Percentiles rank a stretch among this genome's conserved stretches.
Conservation (phyloP, 2,329 filamentous ascomycete genomes). For the Aspergillus clavatus region DNA sequence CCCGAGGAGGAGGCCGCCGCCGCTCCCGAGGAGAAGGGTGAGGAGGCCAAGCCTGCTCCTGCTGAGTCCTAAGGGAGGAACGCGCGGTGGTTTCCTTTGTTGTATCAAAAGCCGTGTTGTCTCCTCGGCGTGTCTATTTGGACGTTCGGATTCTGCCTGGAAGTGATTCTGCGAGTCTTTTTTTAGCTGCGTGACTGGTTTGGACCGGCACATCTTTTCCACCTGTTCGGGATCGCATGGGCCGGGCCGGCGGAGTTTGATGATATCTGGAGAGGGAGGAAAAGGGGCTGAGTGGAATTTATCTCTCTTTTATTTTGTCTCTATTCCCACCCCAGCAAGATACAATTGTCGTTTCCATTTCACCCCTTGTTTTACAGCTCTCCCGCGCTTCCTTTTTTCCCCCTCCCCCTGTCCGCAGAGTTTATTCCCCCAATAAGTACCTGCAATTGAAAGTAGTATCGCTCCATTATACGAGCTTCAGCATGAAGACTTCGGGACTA, state of each 20-base stretch:
- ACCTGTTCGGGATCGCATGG: slow-evolving; percentile 34
- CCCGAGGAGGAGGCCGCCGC: slow-evolving; percentile 47
- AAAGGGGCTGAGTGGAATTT: slow-evolving; percentile 40
- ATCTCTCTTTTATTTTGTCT: slow-evolving; percentile 39
- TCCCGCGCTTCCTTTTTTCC: slow-evolving; percentile 9
- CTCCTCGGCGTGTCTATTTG: slow-evolving; percentile 26
- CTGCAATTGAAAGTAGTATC: slow-evolving; percentile 16
- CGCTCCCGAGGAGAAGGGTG: slow-evolving; percentile 39
- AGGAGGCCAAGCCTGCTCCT: slow-evolving; percentile 36
- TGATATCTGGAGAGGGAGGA: slow-evolving; percentile 37
- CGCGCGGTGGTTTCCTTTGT: slow-evolving; percentile 23
- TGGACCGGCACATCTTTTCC: slow-evolving; percentile 34
- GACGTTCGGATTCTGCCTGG: slow-evolving; percentile 33
- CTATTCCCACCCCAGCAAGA: slow-evolving; percentile 39
- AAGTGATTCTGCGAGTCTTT: slow-evolving; percentile 32
- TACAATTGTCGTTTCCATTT: slow-evolving; percentile 31
- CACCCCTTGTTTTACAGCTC: slow-evolving; percentile 13
- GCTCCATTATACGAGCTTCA: slow-evolving; percentile 1
- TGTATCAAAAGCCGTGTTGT: slow-evolving; percentile 24
- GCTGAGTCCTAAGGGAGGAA: slow-evolving; percentile 31
- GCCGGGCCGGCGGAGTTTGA: slow-evolving; percentile 40
- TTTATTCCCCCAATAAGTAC: slow-evolving; percentile 1
- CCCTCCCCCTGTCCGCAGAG: slow-evolving; percentile 8
- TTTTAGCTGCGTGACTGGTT: slow-evolving; percentile 35
- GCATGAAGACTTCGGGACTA: too few relatives aligned